Evolutionary conservation across 1,139 yeast genomes (phyloP), one percentile per base, ranked within the genome.

Genomic region (Yamadazyma epiphylla): DNA sequence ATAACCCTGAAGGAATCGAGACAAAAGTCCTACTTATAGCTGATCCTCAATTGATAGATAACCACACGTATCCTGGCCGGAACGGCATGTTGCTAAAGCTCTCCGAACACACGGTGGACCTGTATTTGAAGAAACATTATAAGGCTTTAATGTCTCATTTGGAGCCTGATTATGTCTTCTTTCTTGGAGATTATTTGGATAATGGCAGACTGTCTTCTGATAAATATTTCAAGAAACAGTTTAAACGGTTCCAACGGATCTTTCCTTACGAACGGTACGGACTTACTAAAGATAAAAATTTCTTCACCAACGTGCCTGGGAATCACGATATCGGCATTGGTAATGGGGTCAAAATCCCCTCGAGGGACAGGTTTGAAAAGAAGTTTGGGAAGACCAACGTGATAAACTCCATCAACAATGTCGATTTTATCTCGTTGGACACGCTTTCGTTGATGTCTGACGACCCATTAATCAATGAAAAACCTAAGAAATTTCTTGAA

Each of bases 251-350:
- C 46, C 45, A 56, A 13, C 42, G 40, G 5, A 59, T 74, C 3
- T 74, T 74, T 43, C 38, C 41, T 15, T 36, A 48, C 20, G 37
- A 33, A 3, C 33, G 33, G 22, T 39, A 29, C 22, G 46, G 46
- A 11, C 53, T 60, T 32, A 37, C 37, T 8, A 44, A 55, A 7
- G 58, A 51, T 13, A 34, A 39, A 21, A 58, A 53, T 32, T 51
- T 50, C 46, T 57, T 60, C 33, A 41, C 51, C 7, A 63, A 66
- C 33, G 52, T 70, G 1, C 74, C 79, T 0, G 81, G 81, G 3
- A 74, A 74, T 43, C 80, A 74, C 44, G 81, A 74, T 49, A 64
- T 74, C 23, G 81, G 81, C 1, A 70, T 66, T 50, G 77, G 70
- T 5, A 59, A 72, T 42, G 68, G 67, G 6, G 76, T 74, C 15